Evolutionary conservation across 1,139 yeast species (phyloP).

Genomic region (Barnettozyma hawaiiensis): DNA sequence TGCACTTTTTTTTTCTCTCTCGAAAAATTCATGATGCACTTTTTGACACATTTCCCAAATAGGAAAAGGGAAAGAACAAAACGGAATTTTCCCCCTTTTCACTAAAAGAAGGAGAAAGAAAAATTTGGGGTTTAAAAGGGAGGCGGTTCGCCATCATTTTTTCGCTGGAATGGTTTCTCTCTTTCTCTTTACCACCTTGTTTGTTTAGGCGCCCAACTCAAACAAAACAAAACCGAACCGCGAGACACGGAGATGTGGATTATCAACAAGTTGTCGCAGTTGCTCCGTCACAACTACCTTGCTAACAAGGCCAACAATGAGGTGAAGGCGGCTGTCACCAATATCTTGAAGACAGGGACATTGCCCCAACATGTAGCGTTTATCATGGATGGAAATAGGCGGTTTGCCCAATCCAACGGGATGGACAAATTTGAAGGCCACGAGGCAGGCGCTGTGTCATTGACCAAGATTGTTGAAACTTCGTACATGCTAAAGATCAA

Average conservation of each 20-base stretch:
- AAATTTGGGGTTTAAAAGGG: not conserved
- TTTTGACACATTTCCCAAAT: conserved; percentile 3
- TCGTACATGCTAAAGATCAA: conserved; percentile 57
- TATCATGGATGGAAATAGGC: conserved; percentile 95
- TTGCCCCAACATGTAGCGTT: conserved; percentile 86
- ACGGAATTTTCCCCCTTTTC: too few relatives aligned
- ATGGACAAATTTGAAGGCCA: conserved; percentile 81
- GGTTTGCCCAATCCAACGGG: conserved; percentile 68
- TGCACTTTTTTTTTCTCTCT: not conserved
- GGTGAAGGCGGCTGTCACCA: conserved; percentile 10
- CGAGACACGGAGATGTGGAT: conserved; percentile 10
- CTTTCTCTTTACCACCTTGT: not conserved
- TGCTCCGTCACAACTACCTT: conserved; percentile 2
- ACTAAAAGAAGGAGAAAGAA: too few relatives aligned
- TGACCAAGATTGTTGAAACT: conserved; percentile 35
- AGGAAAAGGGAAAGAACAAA: conserved; percentile 1
- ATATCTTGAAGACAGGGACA: conserved; percentile 62
- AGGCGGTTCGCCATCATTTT: not conserved
- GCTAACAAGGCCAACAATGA: conserved; percentile 4
- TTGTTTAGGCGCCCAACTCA: not conserved
- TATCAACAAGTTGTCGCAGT: conserved; percentile 3
- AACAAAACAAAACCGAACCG: too few relatives aligned
- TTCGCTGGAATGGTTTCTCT: too few relatives aligned
- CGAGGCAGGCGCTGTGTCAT: conserved; percentile 77
- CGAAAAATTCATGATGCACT: not conserved